Evolutionary conservation across 2,329 filamentous ascomycete species (phyloP), one percentile per base, ranked within the genome.

Genomic region (Hypoxylon sp.): DNA sequence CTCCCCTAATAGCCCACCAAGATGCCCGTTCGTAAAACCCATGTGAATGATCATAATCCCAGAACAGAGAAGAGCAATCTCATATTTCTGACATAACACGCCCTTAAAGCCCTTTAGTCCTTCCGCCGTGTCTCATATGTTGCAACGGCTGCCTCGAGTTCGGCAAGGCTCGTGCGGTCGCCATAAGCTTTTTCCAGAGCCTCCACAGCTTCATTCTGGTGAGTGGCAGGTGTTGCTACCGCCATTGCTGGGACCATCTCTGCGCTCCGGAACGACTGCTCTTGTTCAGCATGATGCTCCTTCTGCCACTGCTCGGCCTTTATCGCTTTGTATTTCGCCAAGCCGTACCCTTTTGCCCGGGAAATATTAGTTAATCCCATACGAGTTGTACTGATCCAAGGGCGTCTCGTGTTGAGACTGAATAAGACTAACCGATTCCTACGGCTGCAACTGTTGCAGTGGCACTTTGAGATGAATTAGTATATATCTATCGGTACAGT

Each of bases 141-240:
- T 54, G 79, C 74, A 55, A 85, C 78, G 1, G 84, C 84, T 47
- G 78, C 81, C 71, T 86, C 82, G 30, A 86, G 76, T 67, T 81
- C 81, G 25, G 81, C 79, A 3, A 86, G 76, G 66, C 80, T 85
- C 27, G 81, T 81, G 12, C 83, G 79, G 65, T 83, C 82, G 48
- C 84, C 83, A 63, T 85, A 86, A 61, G 83, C 80, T 34, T 85
- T 80, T 74, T 84, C 77, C 59, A 82, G 76, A 19, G 80, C 78
- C 63, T 83, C 79, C 56, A 74, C 65, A 76, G 77, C 54, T 74
- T 29, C 23, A 23, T 16, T 23, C 16, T 16, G 75, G 54, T 78
- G 53, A 77, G n/a, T 29, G n/a, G n/a, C n/a, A 11, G 54, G 39
- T 25, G 71, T 72, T 37, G 78, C 48, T 9, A 53, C 77, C 45